Evolutionary conservation across 805 yeast genomes (phyloP).

Genomic region (Brettanomyces custersianus): DNA sequence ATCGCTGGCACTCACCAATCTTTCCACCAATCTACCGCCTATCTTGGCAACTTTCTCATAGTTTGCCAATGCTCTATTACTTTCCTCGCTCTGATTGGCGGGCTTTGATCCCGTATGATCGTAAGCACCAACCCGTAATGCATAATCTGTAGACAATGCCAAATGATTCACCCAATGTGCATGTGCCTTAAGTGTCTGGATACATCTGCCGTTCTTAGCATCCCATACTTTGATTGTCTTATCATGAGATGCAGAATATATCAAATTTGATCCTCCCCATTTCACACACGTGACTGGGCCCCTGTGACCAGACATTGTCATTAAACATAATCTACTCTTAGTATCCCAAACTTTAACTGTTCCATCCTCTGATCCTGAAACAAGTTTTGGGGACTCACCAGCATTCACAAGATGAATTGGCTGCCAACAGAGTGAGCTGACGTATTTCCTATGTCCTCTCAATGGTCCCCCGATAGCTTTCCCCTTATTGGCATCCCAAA

Average conservation of each 20-base stretch:
- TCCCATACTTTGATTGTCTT: slow-evolving; percentile 93
- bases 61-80: slow-evolving; percentile 44
- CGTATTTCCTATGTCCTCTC: slow-evolving; percentile 82
- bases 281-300: slow-evolving; percentile 90
- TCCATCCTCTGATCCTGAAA: slow-evolving; percentile 87
- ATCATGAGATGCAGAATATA: slow-evolving; percentile 93
- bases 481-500: slow-evolving; percentile 81
- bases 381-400: slow-evolving; percentile 63
- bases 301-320: slow-evolving; percentile 80
- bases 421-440: slow-evolving; percentile 87
- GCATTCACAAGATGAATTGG: slow-evolving; percentile 73
- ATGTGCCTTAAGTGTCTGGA: slow-evolving; percentile 75
- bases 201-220: slow-evolving; percentile 63
- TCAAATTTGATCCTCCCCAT: slow-evolving; percentile 86
- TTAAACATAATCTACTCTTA: slow-evolving; percentile 50
- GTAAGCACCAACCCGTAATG: slow-evolving; percentile 77
- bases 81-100: slow-evolving; percentile 35
- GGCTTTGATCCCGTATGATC: slow-evolving; percentile 56
- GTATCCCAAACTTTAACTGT: slow-evolving; percentile 88
- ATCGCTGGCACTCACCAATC: slow-evolving; percentile 91
- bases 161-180: slow-evolving; percentile 98
- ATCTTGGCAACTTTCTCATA: slow-evolving; percentile 55
- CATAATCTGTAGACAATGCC: slow-evolving; percentile 85
- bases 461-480: slow-evolving; percentile 64
- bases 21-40: slow-evolving; percentile 52